phyloP scores from a whole-genome alignment of 768 basidiomycete species.

The Grammothele lineata region DNA sequence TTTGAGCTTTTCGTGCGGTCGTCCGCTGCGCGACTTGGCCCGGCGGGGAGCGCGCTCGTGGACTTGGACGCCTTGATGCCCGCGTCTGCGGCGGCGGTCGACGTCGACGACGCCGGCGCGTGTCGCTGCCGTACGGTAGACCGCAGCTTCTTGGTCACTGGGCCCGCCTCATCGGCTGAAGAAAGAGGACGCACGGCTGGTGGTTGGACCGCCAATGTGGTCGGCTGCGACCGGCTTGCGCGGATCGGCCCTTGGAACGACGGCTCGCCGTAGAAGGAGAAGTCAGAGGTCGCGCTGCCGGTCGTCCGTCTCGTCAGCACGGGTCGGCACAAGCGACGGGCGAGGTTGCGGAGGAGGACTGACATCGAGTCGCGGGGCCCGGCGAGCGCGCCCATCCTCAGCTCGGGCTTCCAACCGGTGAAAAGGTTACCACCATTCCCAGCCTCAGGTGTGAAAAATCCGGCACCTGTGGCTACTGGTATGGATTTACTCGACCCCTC shows the following conservation, averaged over 20 bases:
- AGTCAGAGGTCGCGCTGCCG: constrained; percentile 53
- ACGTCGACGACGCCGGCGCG: constrained; percentile 38
- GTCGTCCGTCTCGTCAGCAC: background rate
- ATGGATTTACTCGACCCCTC: constrained; percentile 38
- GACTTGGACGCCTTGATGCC: constrained; percentile 55
- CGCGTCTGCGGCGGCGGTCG: too few species aligned
- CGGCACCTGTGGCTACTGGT: constrained; percentile 59
- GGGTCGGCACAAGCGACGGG: background rate
- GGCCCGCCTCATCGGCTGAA: constrained; percentile 79
- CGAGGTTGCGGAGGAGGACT: constrained; percentile 18
- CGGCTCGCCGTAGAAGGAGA: constrained; percentile 49
- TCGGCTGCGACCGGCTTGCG: constrained; percentile 30
- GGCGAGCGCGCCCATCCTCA: constrained; percentile 49
- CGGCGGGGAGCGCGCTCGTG: constrained; percentile 30
- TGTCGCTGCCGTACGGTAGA: constrained; percentile 49
- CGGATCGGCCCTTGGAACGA: constrained; percentile 45
- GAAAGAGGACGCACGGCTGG: constrained; percentile 66
- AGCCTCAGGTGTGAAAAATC: constrained; percentile 74
- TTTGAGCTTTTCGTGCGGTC: constrained; percentile 69
- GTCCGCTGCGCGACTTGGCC: constrained; percentile 35
- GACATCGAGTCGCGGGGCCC: constrained; percentile 65
- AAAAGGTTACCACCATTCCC: constrained; percentile 53
- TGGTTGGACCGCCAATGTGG: constrained; percentile 34
- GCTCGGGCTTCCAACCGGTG: constrained; percentile 52
- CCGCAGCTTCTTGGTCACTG: constrained; percentile 70